Evolutionary conservation across 371 early-diverging fungal species (phyloP).

Genomic region (Apophysomyces elegans): DNA sequence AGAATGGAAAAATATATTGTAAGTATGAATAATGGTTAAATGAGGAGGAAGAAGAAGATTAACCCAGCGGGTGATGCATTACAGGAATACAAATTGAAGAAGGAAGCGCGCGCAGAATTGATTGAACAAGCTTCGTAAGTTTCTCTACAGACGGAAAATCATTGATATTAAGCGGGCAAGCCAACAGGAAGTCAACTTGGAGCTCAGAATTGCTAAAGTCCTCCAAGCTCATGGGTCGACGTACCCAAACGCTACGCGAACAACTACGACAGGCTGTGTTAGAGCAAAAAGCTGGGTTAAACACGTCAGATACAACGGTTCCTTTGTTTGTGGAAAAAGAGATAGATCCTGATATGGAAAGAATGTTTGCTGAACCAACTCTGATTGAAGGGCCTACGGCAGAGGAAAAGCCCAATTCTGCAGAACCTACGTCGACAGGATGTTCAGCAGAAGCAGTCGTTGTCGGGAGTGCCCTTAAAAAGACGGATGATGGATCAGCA

Average conservation of each 20-base stretch:
- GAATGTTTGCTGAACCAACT: conserved; percentile 13
- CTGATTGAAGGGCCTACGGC: conserved; percentile 2
- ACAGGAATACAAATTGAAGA: conserved; percentile 91
- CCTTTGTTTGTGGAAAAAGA: conserved; percentile 53
- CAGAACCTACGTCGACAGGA: conserved; percentile 13
- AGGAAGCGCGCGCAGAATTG: conserved; percentile 84
- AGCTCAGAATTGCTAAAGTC: conserved; percentile 79
- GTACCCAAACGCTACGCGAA: conserved; percentile 72
- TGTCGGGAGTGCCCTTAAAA: conserved; percentile 59
- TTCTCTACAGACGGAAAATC: background rate
- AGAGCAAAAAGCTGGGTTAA: conserved; percentile 75
- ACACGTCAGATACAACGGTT: conserved; percentile 55
- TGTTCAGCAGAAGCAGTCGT: conserved; percentile 8
- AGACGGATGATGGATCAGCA: conserved; percentile 32
- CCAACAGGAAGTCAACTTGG: conserved; percentile 59
- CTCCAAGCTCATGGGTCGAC: conserved; percentile 76
- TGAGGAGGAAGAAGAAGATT: background rate
- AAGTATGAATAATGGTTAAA: conserved; percentile 21
- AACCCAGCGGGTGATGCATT: background rate
- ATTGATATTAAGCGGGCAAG: background rate
- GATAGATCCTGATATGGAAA: conserved; percentile 30
- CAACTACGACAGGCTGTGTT: conserved; percentile 72
- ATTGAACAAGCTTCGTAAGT: conserved; percentile 79
- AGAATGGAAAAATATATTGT: conserved; percentile 84
- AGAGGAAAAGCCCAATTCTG: background rate